Base-by-base conservation (phyloP, 1,284 basidiomycete species). In the Meripilus lineatus region DNA sequence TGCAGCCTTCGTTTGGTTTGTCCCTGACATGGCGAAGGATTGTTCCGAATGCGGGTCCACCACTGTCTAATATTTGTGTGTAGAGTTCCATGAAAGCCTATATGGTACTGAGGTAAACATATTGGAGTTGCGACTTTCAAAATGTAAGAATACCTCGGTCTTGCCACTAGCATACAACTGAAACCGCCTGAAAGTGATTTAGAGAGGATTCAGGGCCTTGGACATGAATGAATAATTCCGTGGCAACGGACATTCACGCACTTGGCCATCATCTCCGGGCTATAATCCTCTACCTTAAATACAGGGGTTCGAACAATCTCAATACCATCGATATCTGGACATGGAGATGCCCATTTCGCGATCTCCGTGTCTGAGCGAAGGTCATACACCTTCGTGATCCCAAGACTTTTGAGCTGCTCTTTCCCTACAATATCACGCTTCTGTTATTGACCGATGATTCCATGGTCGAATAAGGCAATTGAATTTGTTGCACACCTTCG, bases 31-130 rank as follows among this genome's bases (percentile, higher is more conserved):
- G 83, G 42, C 79, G 73, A 13, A 89, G 67, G 42, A 89, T 79
- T 2, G 66, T 58, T 14, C 79, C 76, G 53, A 85, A 87, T 3
- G 84, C 72, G 13, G 62, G 61, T 6, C 81, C 82, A 5, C 75
- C 85, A 49, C 83, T 72, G 47, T 89, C 84, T 23, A 89, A 65
- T 39, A 89, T 87, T 69, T 89, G 84, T 34, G 82, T 77, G 55
- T 89, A 89, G 14, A 89, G 66, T 52, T 82, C 77, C 75, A 88
- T 82, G 58, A 89, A 89, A 8, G 86, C 81, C 84, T 88, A 48
- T 11, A 41, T 7, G 4, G 10, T 14, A 32, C 23, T 17, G 14
- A 22, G 20, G n/a, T 11, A 5, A 34, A 38, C 14, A 41, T 39
- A 22, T 39, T 8, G 26, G 35, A 15, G 13, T 17, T 14, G 6